Evolutionary conservation across 2,329 filamentous ascomycete genomes (phyloP), one percentile per base, ranked within the genome.

Genomic region (Hypoxylon sp.): DNA sequence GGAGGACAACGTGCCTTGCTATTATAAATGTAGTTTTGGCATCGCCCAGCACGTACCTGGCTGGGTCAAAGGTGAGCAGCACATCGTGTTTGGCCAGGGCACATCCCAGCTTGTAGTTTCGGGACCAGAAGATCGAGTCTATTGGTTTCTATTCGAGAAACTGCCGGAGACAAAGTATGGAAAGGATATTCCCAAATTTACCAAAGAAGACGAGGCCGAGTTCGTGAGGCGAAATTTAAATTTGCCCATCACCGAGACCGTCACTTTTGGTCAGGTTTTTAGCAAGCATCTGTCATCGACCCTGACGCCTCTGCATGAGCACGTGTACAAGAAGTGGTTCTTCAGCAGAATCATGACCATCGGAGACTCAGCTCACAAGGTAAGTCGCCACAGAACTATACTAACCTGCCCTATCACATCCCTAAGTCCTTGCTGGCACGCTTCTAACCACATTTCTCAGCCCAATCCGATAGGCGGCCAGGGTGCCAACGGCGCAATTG

Each of bases 21-120:
- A 74, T 32, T 81, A 80, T 41, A 65, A 69, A 10, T 81, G 79
- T 68, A 77, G 77, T n/a, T 82, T 80, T 48, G 80, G 80, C 4
- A 82, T 81, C 13, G 76, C 79, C 2, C 67, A 78, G 14, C 30
- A 76, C 11, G 74, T 78, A 3, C 51, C 67, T 0, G 66, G 65
- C 23, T 75, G 71, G 72, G 19, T 41, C 5, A 6, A 56, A 1
- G 71, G 73, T 2, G 65, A 73, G 14, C 38, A 73, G 19, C 59
- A 73, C 57, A 59, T 71, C 1, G 61, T 65, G 3, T 69, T 70
- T 32, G 75, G 74, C 53, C 62, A 74, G n/a, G 73, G 69, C 6
- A 59, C 49, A 2, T 75, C 74, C 0, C 70, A 74, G 11, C 67
- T 80, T 1, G 62, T 80, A 5, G 69, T 77, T 2, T 74, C 74